These are phyloP conservation scores for Guyanaporus albipodus DNA, from an alignment of 768 basidiomycete species.

Conservation along the genomic window DNA sequence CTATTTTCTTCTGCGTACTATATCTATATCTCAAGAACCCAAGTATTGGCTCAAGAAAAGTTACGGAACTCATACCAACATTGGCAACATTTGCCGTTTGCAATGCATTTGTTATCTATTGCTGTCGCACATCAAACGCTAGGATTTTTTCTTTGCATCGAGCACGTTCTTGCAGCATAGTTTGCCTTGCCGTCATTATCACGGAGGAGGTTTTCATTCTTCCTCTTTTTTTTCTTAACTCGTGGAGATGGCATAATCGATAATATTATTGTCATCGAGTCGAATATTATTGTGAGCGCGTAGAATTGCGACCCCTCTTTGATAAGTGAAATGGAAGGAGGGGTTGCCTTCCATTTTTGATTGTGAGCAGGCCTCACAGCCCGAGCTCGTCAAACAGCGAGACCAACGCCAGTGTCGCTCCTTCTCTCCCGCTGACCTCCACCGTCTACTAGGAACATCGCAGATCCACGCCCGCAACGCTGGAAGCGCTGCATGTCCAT, in stretches of 20 bases:
- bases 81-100: conserved; percentile 21
- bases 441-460: conserved; percentile 13
- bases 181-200: conserved; percentile 19
- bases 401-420: conserved; percentile 20
- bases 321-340: conserved; percentile 18
- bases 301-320: conserved; percentile 18
- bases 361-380: conserved; percentile 22
- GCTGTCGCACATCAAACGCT: conserved; percentile 24
- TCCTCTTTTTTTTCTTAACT: conserved; percentile 2
- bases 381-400: conserved; percentile 20
- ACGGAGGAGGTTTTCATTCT: conserved; percentile 7
- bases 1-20: conserved; percentile 31
- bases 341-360: conserved; percentile 26
- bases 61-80: conserved; percentile 34
- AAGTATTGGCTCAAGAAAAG: conserved; percentile 28
- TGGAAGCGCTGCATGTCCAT: conserved; percentile 26
- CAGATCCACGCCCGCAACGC: conserved; percentile 24
- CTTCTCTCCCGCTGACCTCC: conserved; percentile 19
- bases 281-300: too few relatives aligned
- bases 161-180: conserved; percentile 26
- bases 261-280: too few relatives aligned
- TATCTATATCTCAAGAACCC: conserved; percentile 37
- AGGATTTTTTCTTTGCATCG: conserved; percentile 23
- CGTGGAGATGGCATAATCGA: conserved; percentile 16
- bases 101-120: conserved; percentile 35